Base-by-base conservation (phyloP, 225 moss, liverwort and hornwort species). In the Lunularia cruciata region DNA sequence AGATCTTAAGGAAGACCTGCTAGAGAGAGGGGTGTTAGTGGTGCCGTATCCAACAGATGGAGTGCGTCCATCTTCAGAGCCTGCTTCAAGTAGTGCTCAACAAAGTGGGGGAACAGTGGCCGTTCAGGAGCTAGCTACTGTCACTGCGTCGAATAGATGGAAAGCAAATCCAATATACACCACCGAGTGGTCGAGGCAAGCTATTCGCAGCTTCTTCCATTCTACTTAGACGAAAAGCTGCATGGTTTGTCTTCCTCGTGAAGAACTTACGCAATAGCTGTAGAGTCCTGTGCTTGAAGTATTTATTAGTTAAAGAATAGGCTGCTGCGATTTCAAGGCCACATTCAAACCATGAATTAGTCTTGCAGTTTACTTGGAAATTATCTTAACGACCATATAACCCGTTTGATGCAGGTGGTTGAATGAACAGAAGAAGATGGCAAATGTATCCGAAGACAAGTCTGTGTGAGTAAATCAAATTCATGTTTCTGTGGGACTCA, bases 1-100 rank as follows among this genome's bases (percentile, higher is more conserved):
- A 27, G 78, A 79, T 45, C 85, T 73, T 22, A 88, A 73, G 75
- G 74, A 76, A 72, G 87, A 79, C 37, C 86, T 95, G 30, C 80
- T 95, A 8, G 90, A 95, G 65, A 83, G 95, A 15, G 95, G 90
- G 43, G 95, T 95, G 70, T 48, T 95, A 60, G 88, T 95, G 76
- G 92, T 92, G 70, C 82, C 95, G 2, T 95, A 90, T 74, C 77
- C 88, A 20, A 83, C 88, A 60, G 90, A 95, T 76, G 95, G 95
- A 34, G 78, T 77, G 66, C 19, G 39, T 8, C 34, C 47, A 5
- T 46, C 75, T 35, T 58, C 69, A 38, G 75, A 83, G 35, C 63
- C 73, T 38, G 57, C 72, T 69, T 70, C 60, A 3, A 71, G 71
- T 35, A 22, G 62, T 28, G 57, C 70, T 54, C 56, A 69, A 61